phyloP scores from a whole-genome alignment of 192 early-diverging fungal species.

The Podila verticillata region DNA sequence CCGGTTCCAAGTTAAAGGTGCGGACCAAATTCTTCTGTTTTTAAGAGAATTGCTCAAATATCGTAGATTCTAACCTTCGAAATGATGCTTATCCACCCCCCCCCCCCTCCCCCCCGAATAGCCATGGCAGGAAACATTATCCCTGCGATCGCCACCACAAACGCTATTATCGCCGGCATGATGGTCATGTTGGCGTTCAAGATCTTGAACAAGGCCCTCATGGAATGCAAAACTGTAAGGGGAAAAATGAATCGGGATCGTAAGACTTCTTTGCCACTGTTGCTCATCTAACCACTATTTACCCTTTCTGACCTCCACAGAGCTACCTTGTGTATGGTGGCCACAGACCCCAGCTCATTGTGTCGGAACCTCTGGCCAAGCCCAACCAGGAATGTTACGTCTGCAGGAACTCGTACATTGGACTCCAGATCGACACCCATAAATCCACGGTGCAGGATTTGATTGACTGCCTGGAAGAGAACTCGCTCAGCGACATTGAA shows the following conservation, averaged over 20 bases:
- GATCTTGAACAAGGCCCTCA: constrained; percentile 64
- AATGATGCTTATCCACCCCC: too few species aligned
- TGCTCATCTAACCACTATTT: not conserved
- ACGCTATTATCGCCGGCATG: constrained; percentile 94
- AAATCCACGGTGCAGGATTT: constrained; percentile 76
- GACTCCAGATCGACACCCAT: constrained; percentile 65
- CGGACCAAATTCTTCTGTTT: constrained; percentile 12
- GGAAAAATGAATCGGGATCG: too few species aligned
- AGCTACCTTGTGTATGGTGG: constrained; percentile 71
- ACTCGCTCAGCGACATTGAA: constrained; percentile 73
- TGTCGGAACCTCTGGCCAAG: constrained; percentile 67
- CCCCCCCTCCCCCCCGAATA: too few species aligned
- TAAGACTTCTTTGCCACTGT: too few species aligned
- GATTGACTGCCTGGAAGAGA: constrained; percentile 58
- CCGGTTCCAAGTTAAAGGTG: constrained; percentile 89
- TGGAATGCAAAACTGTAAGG: constrained; percentile 65
- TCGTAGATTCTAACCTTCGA: constrained; percentile 33
- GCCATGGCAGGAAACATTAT: constrained; percentile 99
- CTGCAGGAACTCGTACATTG: constrained; percentile 73
- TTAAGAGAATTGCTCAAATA: not conserved
- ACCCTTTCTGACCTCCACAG: constrained; percentile 10
- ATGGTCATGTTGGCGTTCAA: constrained; percentile 91
- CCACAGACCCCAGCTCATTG: constrained; percentile 66
- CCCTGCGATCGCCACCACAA: constrained; percentile 97
- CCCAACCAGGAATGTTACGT: constrained; percentile 84